Base-by-base conservation (phyloP, 2,329 filamentous ascomycete species). In the Cladorrhinum sp. region DNA sequence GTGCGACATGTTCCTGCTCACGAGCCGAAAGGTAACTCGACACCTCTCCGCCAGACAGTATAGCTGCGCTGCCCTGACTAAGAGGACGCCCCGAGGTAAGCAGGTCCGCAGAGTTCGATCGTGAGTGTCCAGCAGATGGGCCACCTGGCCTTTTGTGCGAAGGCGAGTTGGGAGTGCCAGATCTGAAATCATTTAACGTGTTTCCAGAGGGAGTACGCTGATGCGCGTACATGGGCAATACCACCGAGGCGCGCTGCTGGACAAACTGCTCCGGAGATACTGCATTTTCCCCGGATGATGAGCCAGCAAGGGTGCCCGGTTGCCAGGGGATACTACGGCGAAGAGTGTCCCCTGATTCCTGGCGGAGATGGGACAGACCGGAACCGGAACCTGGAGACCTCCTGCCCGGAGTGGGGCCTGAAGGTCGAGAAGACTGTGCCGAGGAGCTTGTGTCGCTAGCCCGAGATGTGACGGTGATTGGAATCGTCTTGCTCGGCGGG, bases 1-100 rank as follows among this genome's bases (percentile, higher is more conserved):
- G 86, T 9, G 92, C 90, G n/a, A 96, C 83, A 67, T 96, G 89
- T 74, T 96, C 91, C 72, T 96, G 92, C 73, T 96, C 92, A 16
- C 89, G 86, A 18, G 92, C 92, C 20, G 90, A 92, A n/a, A 96
- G 80, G 60, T 88, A 84, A 0, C 83, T 80, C 23, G 70, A 79
- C 51, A 70, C 56, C 24, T 77, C 74, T 2, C 74, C 73, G 4
- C 54, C 77, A 76, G 28, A 88, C 73, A 60, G 82, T 71, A 3
- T 74, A 73, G 46, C 77, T n/a, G 55, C 80, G 9, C 86, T 80
- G 10, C 85, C 84, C 50, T 86, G 83, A 12, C 88, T 91, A 55
- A 77, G 76, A 1, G 86, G 83, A 0, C 82, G 79, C 2, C 61
- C 64, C 3, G 55, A 57, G 18, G 75, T 71, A 21, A 79, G 72